phyloP scores from a whole-genome alignment of 495 filamentous ascomycete species.

The Xylona heveae region DNA sequence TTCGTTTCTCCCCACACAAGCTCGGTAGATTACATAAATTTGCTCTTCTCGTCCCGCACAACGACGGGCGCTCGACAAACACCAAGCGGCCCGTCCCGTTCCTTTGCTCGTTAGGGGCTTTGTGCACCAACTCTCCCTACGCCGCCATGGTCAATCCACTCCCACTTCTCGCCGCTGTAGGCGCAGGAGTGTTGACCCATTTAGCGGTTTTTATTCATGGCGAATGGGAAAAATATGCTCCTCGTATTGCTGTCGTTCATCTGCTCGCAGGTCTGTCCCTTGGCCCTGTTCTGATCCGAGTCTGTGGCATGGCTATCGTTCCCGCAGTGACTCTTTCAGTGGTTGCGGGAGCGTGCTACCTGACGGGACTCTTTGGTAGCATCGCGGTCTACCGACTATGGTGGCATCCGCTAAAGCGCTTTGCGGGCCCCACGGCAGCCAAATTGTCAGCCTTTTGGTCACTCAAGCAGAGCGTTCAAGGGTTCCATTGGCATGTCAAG shows the following conservation, averaged over 20 bases:
- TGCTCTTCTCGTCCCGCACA: no score
- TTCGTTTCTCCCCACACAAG: no score
- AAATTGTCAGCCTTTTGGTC: slow-evolving; percentile 15
- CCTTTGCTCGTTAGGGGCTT: no score
- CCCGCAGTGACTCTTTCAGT: neutral
- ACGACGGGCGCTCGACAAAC: no score
- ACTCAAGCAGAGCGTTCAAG: neutral
- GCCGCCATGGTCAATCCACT: no score
- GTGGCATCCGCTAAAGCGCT: slow-evolving; percentile 15
- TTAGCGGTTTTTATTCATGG: neutral
- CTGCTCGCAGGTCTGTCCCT: neutral
- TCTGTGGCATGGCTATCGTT: neutral
- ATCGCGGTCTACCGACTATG: slow-evolving; percentile 17
- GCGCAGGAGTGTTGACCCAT: neutral
- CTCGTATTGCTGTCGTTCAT: neutral
- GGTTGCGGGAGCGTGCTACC: slow-evolving; percentile 6
- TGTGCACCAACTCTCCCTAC: no score
- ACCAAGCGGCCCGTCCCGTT: no score
- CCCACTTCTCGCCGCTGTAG: no score
- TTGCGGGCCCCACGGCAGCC: slow-evolving; percentile 19
- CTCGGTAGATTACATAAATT: no score
- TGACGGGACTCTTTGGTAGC: slow-evolving; percentile 15
- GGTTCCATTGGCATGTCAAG: slow-evolving; percentile 9
- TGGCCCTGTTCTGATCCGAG: neutral
- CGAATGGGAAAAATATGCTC: neutral